phyloP scores from a whole-genome alignment of 805 yeast species.

The baker's yeast (Saccharomyces cerevisiae) region DNA sequence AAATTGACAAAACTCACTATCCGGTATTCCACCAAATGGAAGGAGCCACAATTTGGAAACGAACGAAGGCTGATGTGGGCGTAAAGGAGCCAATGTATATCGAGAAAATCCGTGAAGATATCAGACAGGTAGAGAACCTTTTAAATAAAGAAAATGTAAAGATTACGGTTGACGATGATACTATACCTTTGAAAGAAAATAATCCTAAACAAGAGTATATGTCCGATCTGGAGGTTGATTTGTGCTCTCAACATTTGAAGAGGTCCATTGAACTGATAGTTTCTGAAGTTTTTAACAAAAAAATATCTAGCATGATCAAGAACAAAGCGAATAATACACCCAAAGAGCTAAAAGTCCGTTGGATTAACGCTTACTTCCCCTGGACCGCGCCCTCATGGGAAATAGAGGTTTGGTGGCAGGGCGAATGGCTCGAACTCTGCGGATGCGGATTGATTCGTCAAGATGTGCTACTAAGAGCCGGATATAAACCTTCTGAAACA shows the following conservation, averaged over 20 bases:
- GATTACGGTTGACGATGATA: constrained; percentile 71
- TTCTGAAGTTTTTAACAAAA: constrained; percentile 61
- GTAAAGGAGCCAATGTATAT: constrained; percentile 27
- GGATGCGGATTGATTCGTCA: constrained; percentile 90
- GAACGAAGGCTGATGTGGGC: constrained; percentile 32
- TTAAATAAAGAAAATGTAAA: constrained; percentile 31
- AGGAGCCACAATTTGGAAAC: constrained; percentile 83
- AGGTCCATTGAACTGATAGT: constrained; percentile 79
- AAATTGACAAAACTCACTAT: constrained; percentile 90
- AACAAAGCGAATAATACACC: constrained; percentile 48
- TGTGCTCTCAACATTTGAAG: constrained; percentile 71
- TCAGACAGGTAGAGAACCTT: constrained; percentile 51
- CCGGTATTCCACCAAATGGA: constrained; percentile 98
- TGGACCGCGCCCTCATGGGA: constrained; percentile 99
- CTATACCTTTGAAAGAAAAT: constrained; percentile 39
- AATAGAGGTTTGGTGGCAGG: constrained; percentile 97
- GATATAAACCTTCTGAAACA: constrained; percentile 43
- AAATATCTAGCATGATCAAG: constrained; percentile 20
- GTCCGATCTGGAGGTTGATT: constrained; percentile 57
- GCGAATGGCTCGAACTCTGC: constrained; percentile 94
- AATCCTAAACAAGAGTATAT: constrained; percentile 81
- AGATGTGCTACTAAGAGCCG: constrained; percentile 67
- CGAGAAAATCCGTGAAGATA: constrained; percentile 46
- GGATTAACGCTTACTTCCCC: constrained; percentile 95
- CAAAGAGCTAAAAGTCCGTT: constrained; percentile 69